phyloP scores from a whole-genome alignment of 139 green algal species.

The Chlamydomonas sp. region DNA sequence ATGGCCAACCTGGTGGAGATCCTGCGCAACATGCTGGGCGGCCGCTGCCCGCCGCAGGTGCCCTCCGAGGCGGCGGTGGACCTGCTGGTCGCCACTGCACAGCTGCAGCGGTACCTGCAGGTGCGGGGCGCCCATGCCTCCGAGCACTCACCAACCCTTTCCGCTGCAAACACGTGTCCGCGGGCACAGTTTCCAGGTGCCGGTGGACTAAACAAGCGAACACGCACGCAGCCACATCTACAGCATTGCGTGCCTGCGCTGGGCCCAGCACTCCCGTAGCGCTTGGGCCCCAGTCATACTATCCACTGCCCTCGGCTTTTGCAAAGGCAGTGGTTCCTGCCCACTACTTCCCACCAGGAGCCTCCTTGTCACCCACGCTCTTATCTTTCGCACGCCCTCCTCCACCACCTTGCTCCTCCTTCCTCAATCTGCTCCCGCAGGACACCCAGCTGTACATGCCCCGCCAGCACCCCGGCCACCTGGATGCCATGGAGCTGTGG shows the following conservation, averaged over 20 bases:
- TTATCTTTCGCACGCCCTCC: no score
- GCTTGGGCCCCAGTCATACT: no score
- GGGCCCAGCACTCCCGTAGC: no score
- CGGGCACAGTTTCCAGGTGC: no score
- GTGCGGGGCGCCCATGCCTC: not conserved
- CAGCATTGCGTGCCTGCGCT: no score
- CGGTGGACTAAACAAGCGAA: no score
- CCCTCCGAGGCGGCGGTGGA: conserved; percentile 50
- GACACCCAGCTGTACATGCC: conserved; percentile 30
- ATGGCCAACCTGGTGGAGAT: conserved; percentile 53
- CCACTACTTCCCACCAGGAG: no score
- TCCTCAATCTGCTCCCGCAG: not conserved
- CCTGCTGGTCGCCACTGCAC: conserved; percentile 58
- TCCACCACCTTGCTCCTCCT: no score
- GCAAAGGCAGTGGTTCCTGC: no score
- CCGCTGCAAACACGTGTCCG: not conserved
- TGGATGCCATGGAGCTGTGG: conserved; percentile 62
- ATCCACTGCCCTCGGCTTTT: no score
- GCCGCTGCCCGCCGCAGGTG: conserved; percentile 38
- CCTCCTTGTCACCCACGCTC: not conserved
- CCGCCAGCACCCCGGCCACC: conserved; percentile 51
- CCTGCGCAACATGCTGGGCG: conserved; percentile 48
- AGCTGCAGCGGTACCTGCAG: conserved; percentile 49
- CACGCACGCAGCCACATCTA: no score
- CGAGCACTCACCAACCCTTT: not conserved